A percentile compares a stretch with the other conserved stretches of the same genome.
phyloP scores from a whole-genome alignment of 2,329 filamentous ascomycete genomes.

The Calycina marina region DNA sequence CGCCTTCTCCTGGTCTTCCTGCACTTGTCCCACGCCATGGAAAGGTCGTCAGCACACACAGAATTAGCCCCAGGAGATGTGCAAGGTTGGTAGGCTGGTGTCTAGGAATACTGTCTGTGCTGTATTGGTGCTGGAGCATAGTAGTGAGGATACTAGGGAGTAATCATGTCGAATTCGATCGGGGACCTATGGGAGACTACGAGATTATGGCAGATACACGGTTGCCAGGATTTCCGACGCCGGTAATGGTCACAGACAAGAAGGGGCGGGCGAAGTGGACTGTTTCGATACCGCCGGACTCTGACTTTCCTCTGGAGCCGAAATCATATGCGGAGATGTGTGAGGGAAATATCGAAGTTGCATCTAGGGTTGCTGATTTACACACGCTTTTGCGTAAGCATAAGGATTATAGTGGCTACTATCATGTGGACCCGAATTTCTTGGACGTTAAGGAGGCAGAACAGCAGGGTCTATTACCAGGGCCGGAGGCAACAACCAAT shows the following conservation, averaged over 20 bases:
- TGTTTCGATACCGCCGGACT: conserved; percentile 56
- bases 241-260: conserved; percentile 53
- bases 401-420: conserved; percentile 37
- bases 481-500: conserved; percentile 22
- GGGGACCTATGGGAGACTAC: conserved; percentile 33
- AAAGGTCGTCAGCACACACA: conserved; percentile 36
- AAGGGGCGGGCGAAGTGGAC: conserved; percentile 61
- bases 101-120: conserved; percentile 31
- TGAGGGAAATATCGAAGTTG: conserved; percentile 49
- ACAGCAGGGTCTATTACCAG: conserved; percentile 41
- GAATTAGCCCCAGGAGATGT: conserved; percentile 14
- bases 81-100: conserved; percentile 33
- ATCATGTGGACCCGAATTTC: conserved; percentile 51
- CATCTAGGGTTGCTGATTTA: conserved; percentile 38
- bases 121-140: conserved; percentile 32
- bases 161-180: conserved; percentile 26
- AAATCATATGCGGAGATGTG: conserved; percentile 58
- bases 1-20: conserved; percentile 56
- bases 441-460: conserved; percentile 64
- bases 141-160: conserved; percentile 22
- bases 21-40: conserved; percentile 50
- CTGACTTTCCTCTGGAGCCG: conserved; percentile 50
- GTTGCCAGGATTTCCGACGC: conserved; percentile 58
- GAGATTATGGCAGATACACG: conserved; percentile 52
- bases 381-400: conserved; percentile 28